A percentile compares a stretch with the other conserved stretches of the same genome.
These are phyloP conservation scores for Xerocomellus intermedius DNA, from an alignment of 768 basidiomycete genomes.

Conservation along the genomic window DNA sequence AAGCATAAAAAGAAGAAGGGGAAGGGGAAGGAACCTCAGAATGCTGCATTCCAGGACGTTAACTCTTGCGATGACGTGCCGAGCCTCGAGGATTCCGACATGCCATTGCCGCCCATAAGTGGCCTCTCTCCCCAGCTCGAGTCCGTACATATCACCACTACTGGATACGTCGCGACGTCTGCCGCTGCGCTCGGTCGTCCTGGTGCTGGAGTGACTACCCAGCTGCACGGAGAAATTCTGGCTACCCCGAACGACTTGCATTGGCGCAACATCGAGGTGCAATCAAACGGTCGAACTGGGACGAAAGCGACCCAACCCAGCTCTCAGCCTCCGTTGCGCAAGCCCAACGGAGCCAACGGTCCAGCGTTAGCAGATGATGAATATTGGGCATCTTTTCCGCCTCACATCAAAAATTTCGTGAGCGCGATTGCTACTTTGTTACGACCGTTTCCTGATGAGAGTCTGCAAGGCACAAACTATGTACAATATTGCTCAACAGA, in stretches of 20 bases:
- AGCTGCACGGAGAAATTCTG: slow-evolving; percentile 57
- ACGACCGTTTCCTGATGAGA: slow-evolving; percentile 30
- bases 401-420: slow-evolving; percentile 69
- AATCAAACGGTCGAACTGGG: slow-evolving; percentile 27
- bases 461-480: slow-evolving; percentile 54
- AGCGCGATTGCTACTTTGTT: slow-evolving; percentile 33
- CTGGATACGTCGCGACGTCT: slow-evolving; percentile 41
- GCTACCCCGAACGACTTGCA: slow-evolving; percentile 63
- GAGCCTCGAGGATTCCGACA: slow-evolving; percentile 22
- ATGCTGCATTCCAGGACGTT: slow-evolving; percentile 4
- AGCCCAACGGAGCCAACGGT: slow-evolving; percentile 22
- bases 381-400: slow-evolving; percentile 69
- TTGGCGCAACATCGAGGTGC: slow-evolving; percentile 39
- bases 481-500: slow-evolving; percentile 69
- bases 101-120: slow-evolving; percentile 23
- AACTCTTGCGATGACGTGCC: slow-evolving; percentile 26
- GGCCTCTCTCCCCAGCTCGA: slow-evolving; percentile 49
- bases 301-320: slow-evolving; percentile 20
- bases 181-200: slow-evolving; percentile 32
- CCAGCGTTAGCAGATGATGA: slow-evolving; percentile 48
- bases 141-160: slow-evolving; percentile 47
- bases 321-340: slow-evolving; percentile 21
- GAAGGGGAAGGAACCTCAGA: slow-evolving; percentile 35
- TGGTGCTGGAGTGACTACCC: slow-evolving; percentile 32
- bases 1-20: slow-evolving; percentile 48